These are phyloP conservation scores for Gossypium herbaceum DNA, from an alignment of 345 rosid genomes.

Conservation along the genomic window DNA sequence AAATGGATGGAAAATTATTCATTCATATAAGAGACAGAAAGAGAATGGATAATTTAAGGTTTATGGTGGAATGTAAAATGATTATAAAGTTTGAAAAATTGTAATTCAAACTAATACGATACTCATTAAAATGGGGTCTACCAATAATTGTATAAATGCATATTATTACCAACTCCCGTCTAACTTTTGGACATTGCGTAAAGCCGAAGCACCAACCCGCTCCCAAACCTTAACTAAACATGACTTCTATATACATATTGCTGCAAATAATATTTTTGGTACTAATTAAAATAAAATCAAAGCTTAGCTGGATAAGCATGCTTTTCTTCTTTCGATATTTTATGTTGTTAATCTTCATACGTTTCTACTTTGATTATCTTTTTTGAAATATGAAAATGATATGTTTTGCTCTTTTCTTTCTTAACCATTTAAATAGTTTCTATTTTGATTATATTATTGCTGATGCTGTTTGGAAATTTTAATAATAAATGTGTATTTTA, in stretches of 20 bases:
- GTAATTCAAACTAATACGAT: background rate
- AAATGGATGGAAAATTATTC: no score
- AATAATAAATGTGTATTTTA: no score
- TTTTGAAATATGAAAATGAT: no score
- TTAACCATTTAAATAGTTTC: no score
- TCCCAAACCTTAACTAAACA: background rate
- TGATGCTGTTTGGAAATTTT: no score
- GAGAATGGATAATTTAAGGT: no score
- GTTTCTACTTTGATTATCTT: background rate
- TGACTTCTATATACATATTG: background rate
- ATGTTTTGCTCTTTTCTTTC: no score
- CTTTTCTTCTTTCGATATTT: background rate
- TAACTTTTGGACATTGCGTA: constrained; percentile 13
- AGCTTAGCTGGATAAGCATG: background rate
- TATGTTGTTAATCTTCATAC: background rate
- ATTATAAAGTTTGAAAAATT: background rate
- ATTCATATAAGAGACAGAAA: no score
- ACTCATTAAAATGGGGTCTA: background rate
- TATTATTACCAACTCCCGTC: background rate
- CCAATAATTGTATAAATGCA: constrained; percentile 4
- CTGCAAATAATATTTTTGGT: background rate
- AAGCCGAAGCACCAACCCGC: constrained; percentile 3
- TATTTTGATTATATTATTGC: no score
- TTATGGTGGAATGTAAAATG: background rate
- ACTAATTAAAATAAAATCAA: constrained; percentile 5